These are phyloP conservation scores for Hanseniaspora valbyensis DNA, from an alignment of 805 yeast species.

Conservation along the genomic window DNA sequence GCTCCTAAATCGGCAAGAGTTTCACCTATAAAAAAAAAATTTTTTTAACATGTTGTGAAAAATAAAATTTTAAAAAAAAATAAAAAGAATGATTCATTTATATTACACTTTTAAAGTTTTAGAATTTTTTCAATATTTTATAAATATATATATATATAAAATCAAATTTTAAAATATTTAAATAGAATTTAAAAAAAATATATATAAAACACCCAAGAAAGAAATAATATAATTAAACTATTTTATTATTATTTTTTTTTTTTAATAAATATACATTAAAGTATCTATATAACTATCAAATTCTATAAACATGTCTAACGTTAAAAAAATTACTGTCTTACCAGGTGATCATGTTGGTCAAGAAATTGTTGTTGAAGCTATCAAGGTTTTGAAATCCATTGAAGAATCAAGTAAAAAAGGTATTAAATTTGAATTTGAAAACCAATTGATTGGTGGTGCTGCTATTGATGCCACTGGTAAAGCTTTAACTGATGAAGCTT, in stretches of 20 bases:
- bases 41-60: too few relatives aligned
- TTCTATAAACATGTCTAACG: slow-evolving; percentile 13
- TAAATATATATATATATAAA: neutral
- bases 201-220: neutral
- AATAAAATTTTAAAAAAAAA: neutral
- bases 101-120: neutral
- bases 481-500: slow-evolving; percentile 77
- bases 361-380: slow-evolving; percentile 81
- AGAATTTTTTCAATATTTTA: neutral
- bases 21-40: too few relatives aligned
- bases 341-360: slow-evolving; percentile 98
- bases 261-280: too few relatives aligned
- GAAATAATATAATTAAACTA: too few relatives aligned
- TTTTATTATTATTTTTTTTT: too few relatives aligned
- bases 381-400: slow-evolving; percentile 78
- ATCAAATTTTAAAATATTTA: neutral
- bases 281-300: neutral
- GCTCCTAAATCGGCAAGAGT: slow-evolving; percentile 13
- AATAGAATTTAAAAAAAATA: neutral
- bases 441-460: slow-evolving; percentile 94
- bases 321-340: slow-evolving; percentile 68
- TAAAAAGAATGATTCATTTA: neutral
- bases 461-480: slow-evolving; percentile 94
- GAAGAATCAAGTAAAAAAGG: slow-evolving; percentile 39
- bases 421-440: slow-evolving; percentile 61